Evolutionary conservation across 2,329 filamentous ascomycete genomes (phyloP).

Genomic region (Dryadomyces sulphureus): DNA sequence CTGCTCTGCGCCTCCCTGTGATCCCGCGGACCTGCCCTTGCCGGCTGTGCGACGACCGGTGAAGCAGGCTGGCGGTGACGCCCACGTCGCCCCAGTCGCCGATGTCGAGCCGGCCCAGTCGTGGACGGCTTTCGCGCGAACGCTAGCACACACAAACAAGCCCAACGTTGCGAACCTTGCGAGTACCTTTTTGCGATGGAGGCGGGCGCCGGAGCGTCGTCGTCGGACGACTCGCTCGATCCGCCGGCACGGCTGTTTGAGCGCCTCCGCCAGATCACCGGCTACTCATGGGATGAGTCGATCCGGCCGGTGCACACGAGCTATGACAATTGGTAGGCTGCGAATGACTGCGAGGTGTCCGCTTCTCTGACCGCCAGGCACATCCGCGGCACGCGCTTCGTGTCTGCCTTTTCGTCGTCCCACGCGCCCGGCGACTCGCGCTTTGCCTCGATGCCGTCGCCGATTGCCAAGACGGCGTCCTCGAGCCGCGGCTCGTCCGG

Average conservation of each 20-base stretch:
- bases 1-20: too few species aligned
- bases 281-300: constrained; percentile 63
- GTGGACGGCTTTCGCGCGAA: too few species aligned
- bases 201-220: constrained; percentile 5
- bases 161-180: neutral
- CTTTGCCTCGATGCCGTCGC: constrained; percentile 28
- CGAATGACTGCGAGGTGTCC: constrained; percentile 7
- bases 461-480: constrained; percentile 24
- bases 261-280: constrained; percentile 55
- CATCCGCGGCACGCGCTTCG: constrained; percentile 47
- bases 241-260: constrained; percentile 57
- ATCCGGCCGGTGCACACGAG: constrained; percentile 44
- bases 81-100: too few species aligned
- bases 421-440: constrained; percentile 14
- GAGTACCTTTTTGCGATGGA: neutral
- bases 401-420: constrained; percentile 34
- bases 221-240: constrained; percentile 39
- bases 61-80: too few species aligned
- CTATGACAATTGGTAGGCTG: constrained; percentile 89
- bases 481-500: constrained; percentile 28
- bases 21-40: too few species aligned
- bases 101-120: too few species aligned
- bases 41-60: too few species aligned
- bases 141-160: neutral
- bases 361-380: constrained; percentile 30